These are phyloP conservation scores for Cyclotella sp. DNA, from an alignment of 108 stramenopile genomes.

Conservation along the genomic window DNA sequence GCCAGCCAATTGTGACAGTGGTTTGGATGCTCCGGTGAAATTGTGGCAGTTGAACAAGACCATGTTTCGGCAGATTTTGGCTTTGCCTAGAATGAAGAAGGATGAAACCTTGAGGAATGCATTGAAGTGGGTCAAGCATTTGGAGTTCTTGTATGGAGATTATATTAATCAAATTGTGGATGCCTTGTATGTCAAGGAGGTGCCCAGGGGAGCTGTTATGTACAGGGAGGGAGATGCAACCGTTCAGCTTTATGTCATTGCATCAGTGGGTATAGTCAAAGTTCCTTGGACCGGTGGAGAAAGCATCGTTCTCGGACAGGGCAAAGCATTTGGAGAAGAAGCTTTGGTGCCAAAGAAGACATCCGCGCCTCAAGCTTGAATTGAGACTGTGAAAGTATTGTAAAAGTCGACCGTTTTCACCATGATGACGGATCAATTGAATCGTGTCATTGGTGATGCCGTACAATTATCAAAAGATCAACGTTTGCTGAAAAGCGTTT, in stretches of 20 bases:
- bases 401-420: slow-evolving; percentile 46
- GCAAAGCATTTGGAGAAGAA: slow-evolving; percentile 51
- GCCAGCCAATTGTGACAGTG: slow-evolving; percentile 63
- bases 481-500: slow-evolving; percentile 58
- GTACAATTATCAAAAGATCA: slow-evolving; percentile 40
- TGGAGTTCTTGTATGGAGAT: slow-evolving; percentile 60
- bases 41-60: slow-evolving; percentile 79
- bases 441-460: slow-evolving; percentile 66
- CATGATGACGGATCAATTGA: slow-evolving; percentile 62
- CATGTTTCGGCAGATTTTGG: slow-evolving; percentile 81
- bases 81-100: slow-evolving; percentile 59
- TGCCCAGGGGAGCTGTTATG: slow-evolving; percentile 66
- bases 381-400: slow-evolving; percentile 73
- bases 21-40: neutral
- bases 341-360: slow-evolving; percentile 26
- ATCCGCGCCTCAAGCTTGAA: slow-evolving; percentile 50
- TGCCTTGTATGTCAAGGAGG: slow-evolving; percentile 59
- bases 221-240: slow-evolving; percentile 64
- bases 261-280: slow-evolving; percentile 72
- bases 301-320: slow-evolving; percentile 30
- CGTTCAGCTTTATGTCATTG: slow-evolving; percentile 76
- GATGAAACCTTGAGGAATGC: slow-evolving; percentile 75
- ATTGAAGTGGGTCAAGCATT: slow-evolving; percentile 56
- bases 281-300: slow-evolving; percentile 50
- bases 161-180: slow-evolving; percentile 63